A percentile compares a stretch with the other conserved stretches of the same genome.
Evolutionary conservation across 1,139 yeast genomes (phyloP).

Genomic region (Yamadazyma sp.): DNA sequence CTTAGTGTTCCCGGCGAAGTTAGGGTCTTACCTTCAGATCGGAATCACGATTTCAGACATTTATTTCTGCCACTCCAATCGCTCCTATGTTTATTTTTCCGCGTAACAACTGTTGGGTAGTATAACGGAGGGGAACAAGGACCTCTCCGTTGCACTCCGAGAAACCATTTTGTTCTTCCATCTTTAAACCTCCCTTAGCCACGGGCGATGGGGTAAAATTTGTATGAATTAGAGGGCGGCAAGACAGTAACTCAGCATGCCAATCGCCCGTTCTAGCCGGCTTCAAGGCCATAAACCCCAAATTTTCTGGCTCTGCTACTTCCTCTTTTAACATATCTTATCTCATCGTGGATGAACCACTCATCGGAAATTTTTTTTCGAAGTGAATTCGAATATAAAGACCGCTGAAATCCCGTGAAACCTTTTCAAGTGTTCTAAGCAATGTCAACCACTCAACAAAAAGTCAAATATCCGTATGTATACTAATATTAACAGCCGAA

Average conservation of each 20-base stretch:
- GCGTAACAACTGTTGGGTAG: no score
- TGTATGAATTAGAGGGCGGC: no score
- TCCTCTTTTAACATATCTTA: neutral
- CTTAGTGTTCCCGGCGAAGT: no score
- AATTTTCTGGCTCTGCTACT: no score
- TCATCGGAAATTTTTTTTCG: constrained; percentile 1
- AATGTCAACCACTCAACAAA: constrained; percentile 13
- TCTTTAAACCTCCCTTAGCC: no score
- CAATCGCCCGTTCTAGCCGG: neutral
- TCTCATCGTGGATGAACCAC: neutral
- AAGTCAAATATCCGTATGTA: constrained; percentile 18
- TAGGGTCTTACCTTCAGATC: no score
- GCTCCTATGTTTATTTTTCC: no score
- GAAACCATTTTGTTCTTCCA: neutral
- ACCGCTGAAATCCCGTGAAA: neutral
- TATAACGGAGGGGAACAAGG: neutral
- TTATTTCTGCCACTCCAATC: no score
- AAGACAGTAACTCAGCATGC: no score
- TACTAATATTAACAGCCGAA: neutral
- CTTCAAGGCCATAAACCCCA: no score
- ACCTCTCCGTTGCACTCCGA: constrained; percentile 1
- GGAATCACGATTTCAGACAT: no score
- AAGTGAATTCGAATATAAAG: constrained; percentile 1
- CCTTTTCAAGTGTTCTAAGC: neutral
- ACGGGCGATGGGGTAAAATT: no score